Conservation (phyloP, 2,329 filamentous ascomycete genomes). For the Ophiostoma fasciatum region DNA sequence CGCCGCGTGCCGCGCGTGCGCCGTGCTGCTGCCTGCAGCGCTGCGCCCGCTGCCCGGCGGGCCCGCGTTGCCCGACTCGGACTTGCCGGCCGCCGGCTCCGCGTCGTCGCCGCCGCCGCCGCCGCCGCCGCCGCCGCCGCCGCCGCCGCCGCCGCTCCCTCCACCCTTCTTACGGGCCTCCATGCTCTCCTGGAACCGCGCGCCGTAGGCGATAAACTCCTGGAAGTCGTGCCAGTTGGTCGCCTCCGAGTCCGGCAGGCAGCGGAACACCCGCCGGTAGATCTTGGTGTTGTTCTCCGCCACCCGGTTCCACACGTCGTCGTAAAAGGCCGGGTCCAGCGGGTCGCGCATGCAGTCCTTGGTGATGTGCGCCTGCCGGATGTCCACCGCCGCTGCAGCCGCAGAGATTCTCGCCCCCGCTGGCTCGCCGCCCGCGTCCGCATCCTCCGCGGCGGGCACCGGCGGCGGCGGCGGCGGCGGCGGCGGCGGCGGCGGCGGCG, state of each 20-base stretch:
- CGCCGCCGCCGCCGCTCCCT: too few species aligned
- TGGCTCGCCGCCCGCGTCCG: constrained; percentile 58
- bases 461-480: constrained; percentile 55
- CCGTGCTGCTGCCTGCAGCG: constrained; percentile 10
- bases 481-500: too few species aligned
- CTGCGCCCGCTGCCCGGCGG: too few species aligned
- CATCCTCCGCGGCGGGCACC: constrained; percentile 58
- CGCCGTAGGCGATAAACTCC: constrained; percentile 62
- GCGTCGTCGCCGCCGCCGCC: constrained; percentile 18
- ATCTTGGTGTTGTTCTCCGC: constrained; percentile 93
- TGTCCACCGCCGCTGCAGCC: constrained; percentile 51
- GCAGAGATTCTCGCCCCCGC: too few species aligned
- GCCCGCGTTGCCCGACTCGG: constrained; percentile 13
- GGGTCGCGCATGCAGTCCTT: constrained; percentile 95
- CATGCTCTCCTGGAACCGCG: constrained; percentile 59
- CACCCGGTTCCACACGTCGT: constrained; percentile 74
- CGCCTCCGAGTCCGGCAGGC: constrained; percentile 92
- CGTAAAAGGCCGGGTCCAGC: constrained; percentile 63
- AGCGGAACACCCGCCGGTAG: constrained; percentile 85
- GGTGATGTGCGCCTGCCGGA: constrained; percentile 58
- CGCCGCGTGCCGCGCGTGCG: constrained; percentile 13
- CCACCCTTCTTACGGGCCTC: constrained; percentile 37
- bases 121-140: background rate
- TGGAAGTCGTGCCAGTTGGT: constrained; percentile 88
- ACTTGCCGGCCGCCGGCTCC: too few species aligned